Base-by-base conservation (phyloP, 2,329 filamentous ascomycete species). In the Claviceps maximensis region DNA sequence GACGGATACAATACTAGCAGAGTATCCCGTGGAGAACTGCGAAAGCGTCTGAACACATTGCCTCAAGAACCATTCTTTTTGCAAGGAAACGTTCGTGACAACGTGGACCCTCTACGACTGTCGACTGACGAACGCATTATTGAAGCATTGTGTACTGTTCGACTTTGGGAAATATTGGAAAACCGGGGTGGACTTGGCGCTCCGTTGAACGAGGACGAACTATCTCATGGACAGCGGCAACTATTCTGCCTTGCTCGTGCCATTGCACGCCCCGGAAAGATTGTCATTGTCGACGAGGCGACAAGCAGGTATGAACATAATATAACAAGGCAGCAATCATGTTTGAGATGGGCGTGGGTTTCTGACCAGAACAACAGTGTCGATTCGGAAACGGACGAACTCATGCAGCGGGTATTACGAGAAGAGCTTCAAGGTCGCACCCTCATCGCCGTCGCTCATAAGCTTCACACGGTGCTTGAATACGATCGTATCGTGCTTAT, bases 401-500 rank as follows among this genome's bases (percentile, higher is more conserved):
- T 62, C 12, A 67, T 71, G 55, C 64, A 67, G 50, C 58, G 61
- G 2, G 58, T 70, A 12, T 59, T 71, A 9, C 54, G 52, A 1
- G 53, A 62, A 1, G 62, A 69, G 49, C 68, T 70, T 27, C 52
- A 56, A 2, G 57, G 61, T 0, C 75, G 77, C 55, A 85, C 82
- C 0, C 71, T 86, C 17, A 64, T 73, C 19, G 63, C 67, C 1
- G 63, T 73, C n/a, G 68, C 64, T 0, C 71, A 73, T 55, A 66
- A 70, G 23, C 57, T 73, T n/a, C 64, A 69, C 7, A 75, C 74
- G 3, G 73, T 79, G 40, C 64, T 74, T 44, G 72, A 74, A 54
- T 77, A 74, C 61, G 76, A 80, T 59, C 67, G 65, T 21, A 68
- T 87, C 17, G 81, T 86, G 5, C 84, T 87, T 58, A 82, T 83